Evolutionary conservation across 2,329 filamentous ascomycete species (phyloP).

Genomic region (Exophiala phaeomuriformis): DNA sequence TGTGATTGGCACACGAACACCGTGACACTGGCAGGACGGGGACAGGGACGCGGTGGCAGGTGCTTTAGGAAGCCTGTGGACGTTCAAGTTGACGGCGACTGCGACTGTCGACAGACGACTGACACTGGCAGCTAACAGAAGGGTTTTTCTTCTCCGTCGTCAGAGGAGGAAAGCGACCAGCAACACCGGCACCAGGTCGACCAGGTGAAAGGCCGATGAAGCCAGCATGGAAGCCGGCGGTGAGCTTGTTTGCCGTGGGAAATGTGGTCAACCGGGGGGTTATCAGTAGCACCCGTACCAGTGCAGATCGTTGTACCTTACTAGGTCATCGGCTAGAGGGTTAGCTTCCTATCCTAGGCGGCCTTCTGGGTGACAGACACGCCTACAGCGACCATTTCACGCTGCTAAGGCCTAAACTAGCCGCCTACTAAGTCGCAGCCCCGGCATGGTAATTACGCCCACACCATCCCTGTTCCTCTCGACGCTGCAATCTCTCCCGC

Average conservation of each 20-base stretch:
- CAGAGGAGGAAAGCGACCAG: not conserved
- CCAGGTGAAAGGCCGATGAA: not conserved
- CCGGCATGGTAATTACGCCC: not conserved
- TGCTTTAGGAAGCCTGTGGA: not conserved
- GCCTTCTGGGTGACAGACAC: too few species aligned
- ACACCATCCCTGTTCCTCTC: constrained; percentile 20
- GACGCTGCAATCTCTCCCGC: constrained; percentile 13
- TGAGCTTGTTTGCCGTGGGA: not conserved
- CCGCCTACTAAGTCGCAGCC: not conserved
- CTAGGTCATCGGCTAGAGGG: too few species aligned
- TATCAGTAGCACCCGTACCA: too few species aligned
- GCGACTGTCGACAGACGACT: not conserved
- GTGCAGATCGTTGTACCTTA: too few species aligned
- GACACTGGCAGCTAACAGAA: not conserved
- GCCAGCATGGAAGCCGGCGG: not conserved
- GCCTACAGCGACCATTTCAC: too few species aligned
- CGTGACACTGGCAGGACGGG: too few species aligned
- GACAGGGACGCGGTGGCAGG: constrained; percentile 11
- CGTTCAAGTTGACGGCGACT: not conserved
- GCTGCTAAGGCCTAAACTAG: not conserved
- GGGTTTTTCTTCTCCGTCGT: not conserved
- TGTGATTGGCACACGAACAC: constrained; percentile 29
- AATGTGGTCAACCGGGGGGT: not conserved
- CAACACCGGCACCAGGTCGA: not conserved
- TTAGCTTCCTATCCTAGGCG: too few species aligned